Evolutionary conservation across 495 filamentous ascomycete species (phyloP), one percentile per base, ranked within the genome.

Genomic region (Aspergillus sclerotioniger): DNA sequence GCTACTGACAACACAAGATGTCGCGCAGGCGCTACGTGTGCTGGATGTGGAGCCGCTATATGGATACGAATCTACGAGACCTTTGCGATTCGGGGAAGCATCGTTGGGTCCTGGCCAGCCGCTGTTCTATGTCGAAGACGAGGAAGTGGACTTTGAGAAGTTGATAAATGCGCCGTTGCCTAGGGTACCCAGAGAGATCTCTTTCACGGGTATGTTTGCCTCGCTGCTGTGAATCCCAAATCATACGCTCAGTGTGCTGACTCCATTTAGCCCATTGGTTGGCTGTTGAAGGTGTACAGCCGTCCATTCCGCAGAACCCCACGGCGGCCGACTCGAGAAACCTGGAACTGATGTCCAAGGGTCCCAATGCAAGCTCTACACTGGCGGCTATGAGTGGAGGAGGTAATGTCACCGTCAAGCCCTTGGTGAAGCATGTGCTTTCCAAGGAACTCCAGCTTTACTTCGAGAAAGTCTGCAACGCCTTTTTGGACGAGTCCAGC

Each of bases 121-220:
- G 39, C 79, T 98, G 13, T 98, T 90, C 78, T 98, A 98, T 65
- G 88, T 98, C 29, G 95, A 98, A 68, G 94, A 98, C 73, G 94
- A 98, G 65, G 94, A 98, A 76, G 87, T 97, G 29, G 94, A 98
- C 68, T 97, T 98, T 67, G 94, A 98, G 75, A 97, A 97, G 75
- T 74, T 98, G 61, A 98, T 98, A 69, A 98, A 98, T 76, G 89
- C 89, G 41, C 90, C 94, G 6, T 74, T 98, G 56, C 94, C 94
- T 7, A 97, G 92, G 65, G 91, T 98, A 12, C 95, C 94, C 6
- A 77, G 91, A n/a, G 94, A 98, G 67, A 86, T 93, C 37, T 87
- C 86, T 25, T 91, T 96, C 66, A 98, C 94, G 8, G 86, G 91
- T 95, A 73, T 63, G 79, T 67, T 16, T 28, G 29, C 41, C 25